These are phyloP conservation scores for Protomyces inouyei DNA, from an alignment of 1,139 yeast species.

Conservation along the genomic window DNA sequence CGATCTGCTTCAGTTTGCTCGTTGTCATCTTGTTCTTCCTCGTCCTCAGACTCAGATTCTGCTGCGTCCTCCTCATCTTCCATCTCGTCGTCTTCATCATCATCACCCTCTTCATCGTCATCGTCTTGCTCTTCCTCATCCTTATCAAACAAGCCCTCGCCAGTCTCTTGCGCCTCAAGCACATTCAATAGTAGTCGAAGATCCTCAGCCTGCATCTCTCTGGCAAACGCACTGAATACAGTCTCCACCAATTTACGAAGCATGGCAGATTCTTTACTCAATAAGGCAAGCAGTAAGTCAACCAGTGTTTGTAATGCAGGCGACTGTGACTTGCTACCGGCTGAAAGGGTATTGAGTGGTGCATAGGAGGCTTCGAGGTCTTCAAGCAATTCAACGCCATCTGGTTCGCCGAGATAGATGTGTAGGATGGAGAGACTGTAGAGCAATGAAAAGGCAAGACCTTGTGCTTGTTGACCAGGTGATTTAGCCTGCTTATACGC, in stretches of 20 bases:
- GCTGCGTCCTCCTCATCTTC: conserved; percentile 19
- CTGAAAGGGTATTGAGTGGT: conserved; percentile 37
- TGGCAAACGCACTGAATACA: conserved; percentile 50
- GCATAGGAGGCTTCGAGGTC: conserved; percentile 53
- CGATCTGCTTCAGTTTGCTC: conserved; percentile 50
- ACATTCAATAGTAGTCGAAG: conserved; percentile 61
- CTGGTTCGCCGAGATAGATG: conserved; percentile 66
- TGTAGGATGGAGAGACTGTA: conserved; percentile 76
- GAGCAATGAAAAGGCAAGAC: conserved; percentile 62
- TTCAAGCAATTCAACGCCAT: conserved; percentile 66
- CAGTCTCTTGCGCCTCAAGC: conserved; percentile 67
- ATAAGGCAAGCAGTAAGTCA: conserved; percentile 70
- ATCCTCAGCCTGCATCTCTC: conserved; percentile 48
- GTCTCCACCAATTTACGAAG: conserved; percentile 65
- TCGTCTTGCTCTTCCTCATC: conserved; percentile 37
- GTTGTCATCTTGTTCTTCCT: conserved; percentile 24
- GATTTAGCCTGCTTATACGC: conserved; percentile 33
- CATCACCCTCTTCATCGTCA: conserved; percentile 34
- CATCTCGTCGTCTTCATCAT: conserved; percentile 35
- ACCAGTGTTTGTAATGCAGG: conserved; percentile 47
- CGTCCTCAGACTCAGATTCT: conserved; percentile 6
- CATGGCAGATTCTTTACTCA: conserved; percentile 66
- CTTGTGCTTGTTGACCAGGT: conserved; percentile 36
- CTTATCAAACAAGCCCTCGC: conserved; percentile 38
- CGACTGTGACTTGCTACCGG: conserved; percentile 35